A percentile compares a stretch with the other conserved stretches of the same genome.
Evolutionary conservation across 768 basidiomycete genomes (phyloP).

Genomic region (Kwoniella dejecticola): DNA sequence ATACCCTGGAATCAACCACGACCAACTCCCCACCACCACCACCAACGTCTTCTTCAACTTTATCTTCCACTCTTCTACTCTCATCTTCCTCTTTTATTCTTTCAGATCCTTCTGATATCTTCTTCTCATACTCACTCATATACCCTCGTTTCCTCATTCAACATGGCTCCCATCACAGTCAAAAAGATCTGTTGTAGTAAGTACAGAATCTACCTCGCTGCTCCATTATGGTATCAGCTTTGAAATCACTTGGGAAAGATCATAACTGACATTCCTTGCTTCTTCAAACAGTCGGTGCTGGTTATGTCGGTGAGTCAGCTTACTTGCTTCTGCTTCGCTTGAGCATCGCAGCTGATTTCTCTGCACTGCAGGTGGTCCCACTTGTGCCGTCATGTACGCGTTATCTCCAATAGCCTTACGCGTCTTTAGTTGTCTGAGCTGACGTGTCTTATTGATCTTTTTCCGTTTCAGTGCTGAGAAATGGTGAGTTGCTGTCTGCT

Average conservation of each 20-base stretch:
- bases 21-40: not conserved
- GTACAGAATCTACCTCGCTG: constrained; percentile 51
- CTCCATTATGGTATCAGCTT: not conserved
- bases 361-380: constrained; percentile 78
- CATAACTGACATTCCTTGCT: constrained; percentile 2
- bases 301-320: constrained; percentile 75
- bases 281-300: constrained; percentile 49
- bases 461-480: constrained; percentile 66
- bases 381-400: constrained; percentile 77
- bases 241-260: not conserved
- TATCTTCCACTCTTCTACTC: not conserved
- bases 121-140: constrained; percentile 4
- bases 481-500: constrained; percentile 58
- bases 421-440: not conserved
- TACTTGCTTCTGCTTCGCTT: not conserved
- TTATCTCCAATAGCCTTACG: constrained; percentile 10
- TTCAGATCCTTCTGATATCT: not conserved
- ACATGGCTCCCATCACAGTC: constrained; percentile 62
- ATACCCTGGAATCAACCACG: no score
- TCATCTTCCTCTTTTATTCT: not conserved
- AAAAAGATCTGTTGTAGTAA: constrained; percentile 85
- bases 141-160: constrained; percentile 10
- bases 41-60: not conserved
- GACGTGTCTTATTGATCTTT: constrained; percentile 9
- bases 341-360: constrained; percentile 9